A percentile compares a stretch with the other conserved stretches of the same genome.
These are phyloP conservation scores for Dalbergia cultrata DNA, from an alignment of 306 rosid species.

Conservation along the genomic window DNA sequence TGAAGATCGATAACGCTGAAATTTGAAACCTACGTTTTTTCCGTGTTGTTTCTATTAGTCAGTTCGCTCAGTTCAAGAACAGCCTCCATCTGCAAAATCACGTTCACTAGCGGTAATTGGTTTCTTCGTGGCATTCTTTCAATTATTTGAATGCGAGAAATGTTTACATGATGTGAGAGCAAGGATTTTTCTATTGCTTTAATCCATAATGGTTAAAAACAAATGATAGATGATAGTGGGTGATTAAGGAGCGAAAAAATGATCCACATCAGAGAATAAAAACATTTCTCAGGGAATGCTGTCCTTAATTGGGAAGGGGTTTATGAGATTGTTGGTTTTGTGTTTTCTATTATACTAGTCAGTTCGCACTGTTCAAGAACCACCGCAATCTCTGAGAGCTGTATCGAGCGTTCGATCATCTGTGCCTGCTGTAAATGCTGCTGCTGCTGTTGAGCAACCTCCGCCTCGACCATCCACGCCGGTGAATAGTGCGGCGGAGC, in stretches of 20 bases:
- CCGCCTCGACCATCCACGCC: constrained; percentile 54
- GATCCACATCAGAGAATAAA: too few species aligned
- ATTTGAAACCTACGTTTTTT: background rate
- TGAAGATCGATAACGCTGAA: background rate
- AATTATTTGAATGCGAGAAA: constrained; percentile 24
- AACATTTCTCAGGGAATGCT: too few species aligned
- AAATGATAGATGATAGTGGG: too few species aligned
- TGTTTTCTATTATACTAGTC: constrained; percentile 50
- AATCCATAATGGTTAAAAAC: too few species aligned
- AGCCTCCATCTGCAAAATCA: constrained; percentile 50
- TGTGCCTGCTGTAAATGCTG: constrained; percentile 42
- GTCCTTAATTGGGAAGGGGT: background rate
- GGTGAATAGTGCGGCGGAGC: constrained; percentile 55
- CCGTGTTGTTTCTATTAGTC: constrained; percentile 40
- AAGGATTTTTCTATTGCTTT: too few species aligned
- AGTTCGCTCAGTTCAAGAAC: constrained; percentile 50
- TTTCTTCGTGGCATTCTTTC: constrained; percentile 7
- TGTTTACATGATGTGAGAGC: background rate
- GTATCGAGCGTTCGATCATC: constrained; percentile 48
- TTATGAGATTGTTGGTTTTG: constrained; percentile 26
- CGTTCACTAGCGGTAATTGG: constrained; percentile 54
- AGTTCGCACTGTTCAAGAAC: constrained; percentile 68
- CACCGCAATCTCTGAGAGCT: constrained; percentile 50
- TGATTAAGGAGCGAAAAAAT: too few species aligned
- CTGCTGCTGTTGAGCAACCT: constrained; percentile 56